phyloP scores from a whole-genome alignment of 164 flowering plant genomes.

The Paratinospora sagittata region DNA sequence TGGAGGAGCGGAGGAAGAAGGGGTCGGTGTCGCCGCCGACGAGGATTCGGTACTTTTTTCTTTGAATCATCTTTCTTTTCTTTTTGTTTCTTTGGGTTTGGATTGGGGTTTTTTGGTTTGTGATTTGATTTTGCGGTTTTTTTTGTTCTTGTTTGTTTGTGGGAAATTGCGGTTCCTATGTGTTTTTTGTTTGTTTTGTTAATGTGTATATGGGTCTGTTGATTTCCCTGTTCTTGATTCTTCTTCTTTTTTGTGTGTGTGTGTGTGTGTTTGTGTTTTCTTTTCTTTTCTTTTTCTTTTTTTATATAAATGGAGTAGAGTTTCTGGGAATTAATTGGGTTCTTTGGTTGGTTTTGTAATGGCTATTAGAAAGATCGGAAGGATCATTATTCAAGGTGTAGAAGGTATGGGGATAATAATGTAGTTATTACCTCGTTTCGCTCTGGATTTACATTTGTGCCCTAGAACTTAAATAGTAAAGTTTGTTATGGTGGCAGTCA shows the following conservation, averaged over 20 bases:
- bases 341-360: too few relatives aligned
- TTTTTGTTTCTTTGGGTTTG: neutral
- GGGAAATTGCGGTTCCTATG: too few relatives aligned
- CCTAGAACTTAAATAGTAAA: neutral
- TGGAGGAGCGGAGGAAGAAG: slow-evolving; percentile 1
- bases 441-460: neutral
- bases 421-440: too few relatives aligned
- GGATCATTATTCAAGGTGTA: too few relatives aligned
- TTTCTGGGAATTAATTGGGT: too few relatives aligned
- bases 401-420: too few relatives aligned
- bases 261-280: neutral
- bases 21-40: neutral
- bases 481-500: too few relatives aligned
- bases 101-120: neutral
- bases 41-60: slow-evolving; percentile 8
- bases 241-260: neutral
- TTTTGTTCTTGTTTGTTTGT: neutral
- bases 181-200: neutral
- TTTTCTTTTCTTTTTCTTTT: too few relatives aligned
- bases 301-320: too few relatives aligned
- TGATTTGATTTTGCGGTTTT: neutral
- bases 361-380: too few relatives aligned
- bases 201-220: neutral
- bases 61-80: neutral
- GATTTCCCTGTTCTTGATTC: neutral